Evolutionary conservation across 2,329 filamentous ascomycete genomes (phyloP).

Genomic region (Dothideomycetidae sp.): DNA sequence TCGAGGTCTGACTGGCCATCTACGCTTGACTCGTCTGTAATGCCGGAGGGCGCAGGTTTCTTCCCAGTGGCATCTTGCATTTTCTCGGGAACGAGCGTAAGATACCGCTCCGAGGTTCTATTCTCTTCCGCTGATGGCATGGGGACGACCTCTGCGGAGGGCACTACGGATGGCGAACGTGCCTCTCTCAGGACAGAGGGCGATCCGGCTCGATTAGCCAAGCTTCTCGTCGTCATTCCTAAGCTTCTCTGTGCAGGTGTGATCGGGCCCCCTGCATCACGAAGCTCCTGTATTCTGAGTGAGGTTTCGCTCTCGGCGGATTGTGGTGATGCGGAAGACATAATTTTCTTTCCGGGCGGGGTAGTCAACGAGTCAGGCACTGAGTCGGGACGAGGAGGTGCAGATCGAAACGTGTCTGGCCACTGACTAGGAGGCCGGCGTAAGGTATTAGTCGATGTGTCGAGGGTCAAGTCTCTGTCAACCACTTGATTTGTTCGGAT

Average conservation of each 20-base stretch:
- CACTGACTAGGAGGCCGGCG: slow-evolving; percentile 8
- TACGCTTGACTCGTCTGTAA: slow-evolving; percentile 7
- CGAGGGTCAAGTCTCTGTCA: not conserved
- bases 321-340: slow-evolving; percentile 6
- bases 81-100: slow-evolving; percentile 20
- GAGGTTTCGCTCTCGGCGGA: slow-evolving; percentile 5
- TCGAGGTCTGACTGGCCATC: slow-evolving; percentile 1
- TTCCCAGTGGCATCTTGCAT: slow-evolving; percentile 5
- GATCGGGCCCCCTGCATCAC: slow-evolving; percentile 5
- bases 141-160: slow-evolving; percentile 17
- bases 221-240: slow-evolving; percentile 8
- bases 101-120: slow-evolving; percentile 22
- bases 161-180: slow-evolving; percentile 23
- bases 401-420: slow-evolving; percentile 7
- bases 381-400: slow-evolving; percentile 3
- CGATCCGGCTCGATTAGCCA: slow-evolving; percentile 5
- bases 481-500: not conserved
- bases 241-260: slow-evolving; percentile 7
- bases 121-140: slow-evolving; percentile 20
- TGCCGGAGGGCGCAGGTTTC: slow-evolving; percentile 1
- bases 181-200: slow-evolving; percentile 10
- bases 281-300: slow-evolving; percentile 3
- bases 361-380: slow-evolving; percentile 1
- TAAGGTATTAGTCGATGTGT: slow-evolving; percentile 4
- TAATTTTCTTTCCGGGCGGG: slow-evolving; percentile 3